Evolutionary conservation across 1,139 yeast species (phyloP), one percentile per base, ranked within the genome.

Genomic region (Sugiyamaella japonica): DNA sequence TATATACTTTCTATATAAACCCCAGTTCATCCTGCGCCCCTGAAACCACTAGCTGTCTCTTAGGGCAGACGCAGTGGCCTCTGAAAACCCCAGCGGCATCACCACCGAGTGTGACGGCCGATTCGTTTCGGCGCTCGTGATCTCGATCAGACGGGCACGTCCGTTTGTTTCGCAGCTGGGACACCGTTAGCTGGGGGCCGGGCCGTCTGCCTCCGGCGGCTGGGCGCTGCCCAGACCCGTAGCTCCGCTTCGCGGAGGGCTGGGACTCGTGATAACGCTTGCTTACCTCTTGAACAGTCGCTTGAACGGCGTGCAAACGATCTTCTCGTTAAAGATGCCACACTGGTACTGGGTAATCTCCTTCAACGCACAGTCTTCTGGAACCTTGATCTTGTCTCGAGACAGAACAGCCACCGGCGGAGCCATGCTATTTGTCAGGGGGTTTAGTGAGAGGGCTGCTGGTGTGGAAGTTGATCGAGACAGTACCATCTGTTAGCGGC

Each of bases 281-380:
- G 50, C 62, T 41, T 52, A 62, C 59, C 53, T 54, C 31, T 57
- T 48, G 46, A 62, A 62, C 7, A 57, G 16, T 28, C 67, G 47
- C 43, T 55, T 55, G 39, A 64, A 63, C 15, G 66, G 66, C 3
- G 58, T 57, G 46, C 67, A 64, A 13, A 60, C 56, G 10, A 64
- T 57, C 43, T 61, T 61, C 31, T 60, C 57, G 12, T 58, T 56
- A 10, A 43, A 40, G 6, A 61, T 44, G n/a, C 53, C 56, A 48
- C 67, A 64, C 43, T 63, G 62, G 50, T 77, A 78, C 62, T 81
- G 85, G 0, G 77, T 73, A 23, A 81, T 65, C 45, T 76, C 70
- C 56, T 72, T 75, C 32, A 77, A 68, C 12, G 71, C 70, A 61
- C 85, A 81, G 31, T 75, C 58, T 9, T 49, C 53, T 17, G 52